phyloP scores from a whole-genome alignment of 306 rosid genomes.

The Elaeagnus macrophylla region DNA sequence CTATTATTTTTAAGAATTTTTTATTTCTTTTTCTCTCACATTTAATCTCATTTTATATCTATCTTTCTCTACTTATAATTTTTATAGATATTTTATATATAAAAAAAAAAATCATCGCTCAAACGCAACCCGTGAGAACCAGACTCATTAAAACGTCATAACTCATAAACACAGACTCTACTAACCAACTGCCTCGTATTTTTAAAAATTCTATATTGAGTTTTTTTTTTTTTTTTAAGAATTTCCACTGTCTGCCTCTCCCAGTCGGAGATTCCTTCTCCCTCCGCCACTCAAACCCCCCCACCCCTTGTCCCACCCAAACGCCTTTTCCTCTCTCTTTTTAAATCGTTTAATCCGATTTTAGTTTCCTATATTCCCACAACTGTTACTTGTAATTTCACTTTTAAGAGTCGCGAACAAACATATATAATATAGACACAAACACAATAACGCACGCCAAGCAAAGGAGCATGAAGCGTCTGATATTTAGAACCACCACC shows the following conservation, averaged over 20 bases:
- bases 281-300: background rate
- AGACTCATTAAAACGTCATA: background rate
- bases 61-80: too few relatives aligned
- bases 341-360: background rate
- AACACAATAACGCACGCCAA: slow-evolving; percentile 1
- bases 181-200: slow-evolving; percentile 41
- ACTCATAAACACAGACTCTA: slow-evolving; percentile 18
- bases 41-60: too few relatives aligned
- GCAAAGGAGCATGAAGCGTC: slow-evolving; percentile 20
- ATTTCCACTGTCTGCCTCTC: background rate
- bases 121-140: too few relatives aligned
- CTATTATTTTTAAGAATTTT: too few relatives aligned
- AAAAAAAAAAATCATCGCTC: too few relatives aligned
- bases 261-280: background rate
- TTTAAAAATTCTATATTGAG: background rate
- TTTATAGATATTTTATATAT: too few relatives aligned
- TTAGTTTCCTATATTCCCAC: background rate
- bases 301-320: background rate
- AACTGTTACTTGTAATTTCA: background rate
- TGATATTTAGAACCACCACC: slow-evolving; percentile 10
- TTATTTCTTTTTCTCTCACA: too few relatives aligned
- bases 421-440: slow-evolving; percentile 20
- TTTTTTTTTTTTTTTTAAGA: background rate
- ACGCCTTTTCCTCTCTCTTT: background rate
- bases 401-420: background rate